phyloP scores from a whole-genome alignment of 192 early-diverging fungal species.

The Podochytrium sp. region DNA sequence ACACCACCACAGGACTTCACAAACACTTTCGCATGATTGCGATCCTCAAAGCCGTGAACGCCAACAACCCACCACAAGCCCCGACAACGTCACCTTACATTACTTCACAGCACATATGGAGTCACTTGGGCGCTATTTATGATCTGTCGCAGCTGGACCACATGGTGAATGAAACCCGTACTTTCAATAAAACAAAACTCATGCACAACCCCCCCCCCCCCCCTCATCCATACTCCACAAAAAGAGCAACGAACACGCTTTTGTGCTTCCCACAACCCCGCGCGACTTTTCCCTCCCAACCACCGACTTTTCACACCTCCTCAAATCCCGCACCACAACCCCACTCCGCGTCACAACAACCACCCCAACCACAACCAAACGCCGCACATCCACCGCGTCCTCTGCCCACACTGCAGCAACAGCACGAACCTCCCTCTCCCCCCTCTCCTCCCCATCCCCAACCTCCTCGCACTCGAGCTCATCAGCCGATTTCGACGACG shows the following conservation, averaged over 20 bases:
- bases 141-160: background rate
- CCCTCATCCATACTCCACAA: background rate
- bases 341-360: background rate
- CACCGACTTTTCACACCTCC: background rate
- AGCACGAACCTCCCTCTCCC: too few relatives aligned
- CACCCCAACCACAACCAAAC: background rate
- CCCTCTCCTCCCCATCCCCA: too few relatives aligned
- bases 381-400: background rate
- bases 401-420: background rate
- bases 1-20: background rate
- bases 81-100: background rate
- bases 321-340: background rate
- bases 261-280: background rate
- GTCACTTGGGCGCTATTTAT: background rate
- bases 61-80: background rate
- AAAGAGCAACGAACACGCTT: background rate
- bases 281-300: background rate
- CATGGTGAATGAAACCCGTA: background rate
- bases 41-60: slow-evolving; percentile 12
- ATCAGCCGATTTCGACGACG: too few relatives aligned
- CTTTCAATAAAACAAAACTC: background rate
- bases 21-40: slow-evolving; percentile 11
- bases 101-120: background rate
- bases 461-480: too few relatives aligned
- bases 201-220: too few relatives aligned